Percentiles rank a stretch among this genome's conserved stretches.
Evolutionary conservation across 139 green algal species (phyloP).

Genomic region (Chlorella sp.): DNA sequence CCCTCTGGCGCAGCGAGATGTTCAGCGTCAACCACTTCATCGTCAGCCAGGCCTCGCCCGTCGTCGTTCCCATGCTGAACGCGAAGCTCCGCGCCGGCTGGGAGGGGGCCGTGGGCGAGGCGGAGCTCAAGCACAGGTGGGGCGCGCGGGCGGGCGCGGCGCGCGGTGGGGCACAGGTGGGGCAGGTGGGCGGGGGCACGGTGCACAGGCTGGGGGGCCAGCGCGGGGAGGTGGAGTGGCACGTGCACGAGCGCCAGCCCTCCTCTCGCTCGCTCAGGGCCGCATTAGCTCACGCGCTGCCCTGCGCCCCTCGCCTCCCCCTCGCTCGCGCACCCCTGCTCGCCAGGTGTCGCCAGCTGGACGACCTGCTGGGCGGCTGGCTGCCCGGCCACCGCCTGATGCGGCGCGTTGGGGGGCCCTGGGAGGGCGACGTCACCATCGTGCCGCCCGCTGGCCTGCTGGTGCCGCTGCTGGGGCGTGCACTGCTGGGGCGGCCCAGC

Average conservation of each 20-base stretch:
- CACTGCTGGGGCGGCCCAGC: slow-evolving; percentile 32
- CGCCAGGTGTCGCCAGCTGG: slow-evolving; percentile 73
- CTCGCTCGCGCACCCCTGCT: background rate
- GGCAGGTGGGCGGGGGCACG: background rate
- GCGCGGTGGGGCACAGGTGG: background rate
- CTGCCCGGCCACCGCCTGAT: slow-evolving; percentile 55
- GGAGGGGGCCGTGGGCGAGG: slow-evolving; percentile 74
- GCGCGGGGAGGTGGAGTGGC: slow-evolving; percentile 10
- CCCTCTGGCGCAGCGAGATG: slow-evolving; percentile 71
- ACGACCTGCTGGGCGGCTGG: slow-evolving; percentile 75
- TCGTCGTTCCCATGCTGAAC: slow-evolving; percentile 88
- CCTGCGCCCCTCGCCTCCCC: too few relatives aligned
- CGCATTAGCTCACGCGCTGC: background rate
- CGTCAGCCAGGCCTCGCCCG: slow-evolving; percentile 88
- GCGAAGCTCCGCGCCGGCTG: slow-evolving; percentile 68
- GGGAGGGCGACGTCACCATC: slow-evolving; percentile 94
- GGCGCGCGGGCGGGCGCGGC: background rate
- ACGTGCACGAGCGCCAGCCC: background rate
- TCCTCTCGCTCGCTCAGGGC: background rate
- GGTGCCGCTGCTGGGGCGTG: background rate
- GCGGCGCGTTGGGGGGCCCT: too few relatives aligned
- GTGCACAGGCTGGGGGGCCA: background rate
- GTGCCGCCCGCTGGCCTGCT: slow-evolving; percentile 56
- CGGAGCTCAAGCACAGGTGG: slow-evolving; percentile 89
- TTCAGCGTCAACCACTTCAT: slow-evolving; percentile 97